Percentiles rank a stretch among this genome's conserved stretches.
phyloP scores from a whole-genome alignment of 768 basidiomycete genomes.

The Albatrellus ellisii region DNA sequence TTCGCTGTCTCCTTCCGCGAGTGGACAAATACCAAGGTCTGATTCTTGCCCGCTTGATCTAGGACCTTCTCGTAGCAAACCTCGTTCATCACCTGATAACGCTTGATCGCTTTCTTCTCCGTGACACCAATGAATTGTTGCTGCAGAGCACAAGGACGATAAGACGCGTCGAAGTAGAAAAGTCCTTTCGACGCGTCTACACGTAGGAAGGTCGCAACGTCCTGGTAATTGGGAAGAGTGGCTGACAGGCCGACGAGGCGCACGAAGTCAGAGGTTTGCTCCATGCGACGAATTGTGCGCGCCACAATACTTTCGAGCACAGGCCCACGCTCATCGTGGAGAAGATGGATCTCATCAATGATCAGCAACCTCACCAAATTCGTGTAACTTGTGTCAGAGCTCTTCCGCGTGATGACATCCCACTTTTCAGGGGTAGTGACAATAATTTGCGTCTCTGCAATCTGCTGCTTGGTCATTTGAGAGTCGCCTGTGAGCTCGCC shows the following conservation, averaged over 20 bases:
- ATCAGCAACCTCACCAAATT: conserved; percentile 94
- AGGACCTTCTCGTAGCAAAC: conserved; percentile 98
- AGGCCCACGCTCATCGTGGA: conserved; percentile 97
- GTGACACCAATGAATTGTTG: conserved; percentile 97
- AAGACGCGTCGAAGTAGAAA: conserved; percentile 94
- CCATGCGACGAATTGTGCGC: conserved; percentile 85
- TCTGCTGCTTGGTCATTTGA: conserved; percentile 97
- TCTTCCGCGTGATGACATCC: conserved; percentile 99
- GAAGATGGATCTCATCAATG: conserved; percentile 94
- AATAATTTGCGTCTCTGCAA: conserved; percentile 93
- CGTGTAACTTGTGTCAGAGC: conserved; percentile 92
- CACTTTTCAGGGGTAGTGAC: conserved; percentile 99
- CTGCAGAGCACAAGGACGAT: conserved; percentile 87
- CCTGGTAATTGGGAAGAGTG: conserved; percentile 96
- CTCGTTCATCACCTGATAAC: conserved; percentile 96
- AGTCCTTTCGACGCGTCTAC: conserved; percentile 86
- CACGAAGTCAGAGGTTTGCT: conserved; percentile 87
- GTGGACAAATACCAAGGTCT: conserved; percentile 94
- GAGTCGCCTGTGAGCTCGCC: conserved; percentile 95
- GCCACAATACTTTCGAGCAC: conserved; percentile 88
- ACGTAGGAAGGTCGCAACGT: conserved; percentile 93
- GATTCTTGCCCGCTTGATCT: conserved; percentile 83
- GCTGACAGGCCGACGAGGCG: conserved; percentile 93
- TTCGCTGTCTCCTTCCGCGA: conserved; percentile 98
- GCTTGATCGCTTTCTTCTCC: conserved; percentile 98